Base-by-base conservation (phyloP, 2,329 filamentous ascomycete species). In the Beauveria sp. region DNA sequence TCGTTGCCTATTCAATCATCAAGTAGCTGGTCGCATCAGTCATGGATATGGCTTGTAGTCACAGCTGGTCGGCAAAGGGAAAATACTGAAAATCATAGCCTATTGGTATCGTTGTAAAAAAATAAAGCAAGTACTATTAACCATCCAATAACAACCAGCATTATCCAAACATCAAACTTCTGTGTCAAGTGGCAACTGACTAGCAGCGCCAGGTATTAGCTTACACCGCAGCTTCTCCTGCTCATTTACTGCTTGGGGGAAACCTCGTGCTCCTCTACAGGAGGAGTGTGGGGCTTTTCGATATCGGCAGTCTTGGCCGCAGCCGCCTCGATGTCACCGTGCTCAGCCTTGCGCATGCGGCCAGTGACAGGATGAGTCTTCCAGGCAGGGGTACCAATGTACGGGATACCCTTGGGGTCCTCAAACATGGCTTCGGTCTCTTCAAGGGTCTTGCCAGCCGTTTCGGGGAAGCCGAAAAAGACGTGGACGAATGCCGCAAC, bases 391-490 rank as follows among this genome's bases (percentile, higher is more conserved):
- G 70, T 72, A 24, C 70, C 70, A n/a, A 72, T 38, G 61, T 69
- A 71, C 50, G 63, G 63, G 61, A 71, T 66, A 31, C 70, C 70
- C 55, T 72, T 69, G 64, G 69, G 68, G 45, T 72, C 71, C 57
- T 77, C 76, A 60, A 83, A 83, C 60, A 82, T 79, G 46, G 72
- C 71, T 54, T 80, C 77, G 2, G 81, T 77, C 64, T 83, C 81
- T 64, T 85, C 82, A 1, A 84, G 74, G 0, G 79, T 79, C 73
- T 83, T 83, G 58, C 80, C 79, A 26, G 77, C 76, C 0, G 82
- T 85, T 70, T 85, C 82, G 0, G 82, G 82, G 72, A 84, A 85
- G 54, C 79, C 66, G 66, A 85, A 83, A 69, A 80, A 79, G 31
- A 79, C 76, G 66, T 83, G 80, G 58, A 79, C 67, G 61, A 80